A percentile compares a stretch with the other conserved stretches of the same genome.
phyloP scores from a whole-genome alignment of 495 filamentous ascomycete species.

The Penicillium coffeae region DNA sequence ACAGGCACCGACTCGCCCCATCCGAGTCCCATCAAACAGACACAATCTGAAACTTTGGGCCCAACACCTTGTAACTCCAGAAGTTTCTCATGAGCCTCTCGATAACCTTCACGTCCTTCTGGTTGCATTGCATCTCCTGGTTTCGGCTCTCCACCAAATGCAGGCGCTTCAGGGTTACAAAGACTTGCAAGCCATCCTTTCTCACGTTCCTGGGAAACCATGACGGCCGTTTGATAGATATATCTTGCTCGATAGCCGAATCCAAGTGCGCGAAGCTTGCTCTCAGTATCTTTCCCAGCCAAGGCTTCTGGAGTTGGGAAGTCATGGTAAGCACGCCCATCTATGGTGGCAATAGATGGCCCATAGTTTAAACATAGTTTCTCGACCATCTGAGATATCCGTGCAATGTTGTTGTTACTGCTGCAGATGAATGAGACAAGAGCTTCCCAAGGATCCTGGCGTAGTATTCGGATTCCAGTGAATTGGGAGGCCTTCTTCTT shows the following conservation, averaged over 20 bases:
- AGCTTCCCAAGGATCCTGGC: constrained; percentile 95
- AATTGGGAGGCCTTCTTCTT: constrained; percentile 82
- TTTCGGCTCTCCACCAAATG: constrained; percentile 43
- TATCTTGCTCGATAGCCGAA: constrained; percentile 97
- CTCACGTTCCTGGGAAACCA: constrained; percentile 62
- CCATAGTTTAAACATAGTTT: constrained; percentile 89
- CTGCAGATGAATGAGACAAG: constrained; percentile 95
- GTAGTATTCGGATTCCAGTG: constrained; percentile 87
- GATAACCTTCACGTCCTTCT: constrained; percentile 66
- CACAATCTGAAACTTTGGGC: constrained; percentile 95
- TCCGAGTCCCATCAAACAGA: constrained; percentile 94
- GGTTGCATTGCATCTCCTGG: constrained; percentile 50
- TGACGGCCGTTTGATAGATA: constrained; percentile 75
- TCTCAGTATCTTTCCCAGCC: constrained; percentile 64
- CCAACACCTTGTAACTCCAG: constrained; percentile 81
- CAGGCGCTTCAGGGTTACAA: constrained; percentile 69
- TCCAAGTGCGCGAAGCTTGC: constrained; percentile 72
- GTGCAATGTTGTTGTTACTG: constrained; percentile 95
- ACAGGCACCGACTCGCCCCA: constrained; percentile 94
- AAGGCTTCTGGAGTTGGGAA: constrained; percentile 76
- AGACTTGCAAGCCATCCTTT: constrained; percentile 72
- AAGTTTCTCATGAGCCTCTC: constrained; percentile 75
- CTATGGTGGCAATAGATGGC: constrained; percentile 65
- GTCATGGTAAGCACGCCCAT: constrained; percentile 72
- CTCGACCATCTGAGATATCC: constrained; percentile 94